Evolutionary conservation across 1,284 basidiomycete genomes (phyloP).

Genomic region (Irpex sp.): DNA sequence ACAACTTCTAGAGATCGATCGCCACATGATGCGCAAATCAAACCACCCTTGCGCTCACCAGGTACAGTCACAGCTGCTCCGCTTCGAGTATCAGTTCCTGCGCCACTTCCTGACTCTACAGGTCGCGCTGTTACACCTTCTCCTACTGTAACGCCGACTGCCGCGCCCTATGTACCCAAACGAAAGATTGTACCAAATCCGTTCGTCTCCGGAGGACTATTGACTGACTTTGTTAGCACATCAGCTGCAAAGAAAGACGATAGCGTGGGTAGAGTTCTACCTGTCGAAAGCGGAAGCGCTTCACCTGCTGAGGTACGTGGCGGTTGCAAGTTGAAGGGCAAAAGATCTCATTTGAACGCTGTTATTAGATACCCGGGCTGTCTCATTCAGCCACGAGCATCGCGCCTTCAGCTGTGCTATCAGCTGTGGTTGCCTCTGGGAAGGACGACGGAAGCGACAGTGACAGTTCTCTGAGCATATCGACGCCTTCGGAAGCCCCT

Average conservation of each 20-base stretch:
- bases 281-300: background rate
- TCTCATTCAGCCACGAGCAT: background rate
- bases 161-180: conserved; percentile 13
- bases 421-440: background rate
- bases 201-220: conserved; percentile 51
- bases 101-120: background rate
- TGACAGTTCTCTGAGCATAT: background rate
- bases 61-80: background rate
- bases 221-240: conserved; percentile 40
- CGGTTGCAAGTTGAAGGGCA: too few relatives aligned
- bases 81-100: background rate
- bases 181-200: conserved; percentile 32
- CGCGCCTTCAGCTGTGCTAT: background rate
- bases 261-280: background rate
- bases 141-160: background rate
- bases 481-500: background rate
- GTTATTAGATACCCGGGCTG: background rate
- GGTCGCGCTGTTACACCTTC: background rate
- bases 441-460: background rate
- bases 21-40: background rate
- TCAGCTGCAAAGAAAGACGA: conserved; percentile 12
- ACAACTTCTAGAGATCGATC: background rate
- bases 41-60: background rate
- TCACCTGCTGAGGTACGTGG: background rate
- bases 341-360: too few relatives aligned